Evolutionary conservation across 108 stramenopile species (phyloP).

Genomic region (Cyclostephanos invisitatus): DNA sequence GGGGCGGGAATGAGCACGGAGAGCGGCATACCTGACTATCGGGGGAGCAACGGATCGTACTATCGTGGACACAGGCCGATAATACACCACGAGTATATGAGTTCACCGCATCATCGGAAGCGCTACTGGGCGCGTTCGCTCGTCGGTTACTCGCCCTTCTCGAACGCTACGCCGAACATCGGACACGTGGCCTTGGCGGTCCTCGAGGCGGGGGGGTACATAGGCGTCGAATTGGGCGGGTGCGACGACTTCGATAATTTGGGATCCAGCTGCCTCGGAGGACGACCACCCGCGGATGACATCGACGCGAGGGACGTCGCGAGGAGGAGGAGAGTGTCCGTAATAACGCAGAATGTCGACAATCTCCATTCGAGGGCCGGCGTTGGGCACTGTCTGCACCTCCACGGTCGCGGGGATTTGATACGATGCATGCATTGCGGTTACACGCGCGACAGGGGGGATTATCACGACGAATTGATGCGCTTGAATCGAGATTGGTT

Average conservation of each 20-base stretch:
- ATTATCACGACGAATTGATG: conserved; percentile 79
- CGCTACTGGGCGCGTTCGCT: conserved; percentile 97
- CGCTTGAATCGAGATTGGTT: conserved; percentile 76
- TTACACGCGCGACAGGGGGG: conserved; percentile 50
- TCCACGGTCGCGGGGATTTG: conserved; percentile 88
- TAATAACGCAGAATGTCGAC: conserved; percentile 98
- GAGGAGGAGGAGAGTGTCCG: conserved; percentile 35
- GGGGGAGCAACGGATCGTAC: conserved; percentile 93
- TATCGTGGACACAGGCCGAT: conserved; percentile 95
- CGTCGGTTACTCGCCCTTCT: conserved; percentile 85
- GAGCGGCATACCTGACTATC: conserved; percentile 97
- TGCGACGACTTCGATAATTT: conserved; percentile 33
- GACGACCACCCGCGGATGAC: not conserved
- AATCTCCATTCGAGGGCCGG: conserved; percentile 90
- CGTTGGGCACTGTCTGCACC: conserved; percentile 71
- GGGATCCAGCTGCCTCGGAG: conserved; percentile 22
- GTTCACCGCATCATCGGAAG: conserved; percentile 56
- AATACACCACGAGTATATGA: conserved; percentile 93
- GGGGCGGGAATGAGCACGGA: conserved; percentile 97
- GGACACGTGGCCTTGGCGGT: conserved; percentile 87
- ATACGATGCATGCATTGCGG: conserved; percentile 92
- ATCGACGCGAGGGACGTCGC: not conserved
- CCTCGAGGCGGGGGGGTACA: conserved; percentile 70
- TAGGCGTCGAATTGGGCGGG: conserved; percentile 68
- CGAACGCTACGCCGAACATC: conserved; percentile 66